These are phyloP conservation scores for Phytophthora pinifolia DNA, from an alignment of 352 stramenopile species.

Conservation along the genomic window DNA sequence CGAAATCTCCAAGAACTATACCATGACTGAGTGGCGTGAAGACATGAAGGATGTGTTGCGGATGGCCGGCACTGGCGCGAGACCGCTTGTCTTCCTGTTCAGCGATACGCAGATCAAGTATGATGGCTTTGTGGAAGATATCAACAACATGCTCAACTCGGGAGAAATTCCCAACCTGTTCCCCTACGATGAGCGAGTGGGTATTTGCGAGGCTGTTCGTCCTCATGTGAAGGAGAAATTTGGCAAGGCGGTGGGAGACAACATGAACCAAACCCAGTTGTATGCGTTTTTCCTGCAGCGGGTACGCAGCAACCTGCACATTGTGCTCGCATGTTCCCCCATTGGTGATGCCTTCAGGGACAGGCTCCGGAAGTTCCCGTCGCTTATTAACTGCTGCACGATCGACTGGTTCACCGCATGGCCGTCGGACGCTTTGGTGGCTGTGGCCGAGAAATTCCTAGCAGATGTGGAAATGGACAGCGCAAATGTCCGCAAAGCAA, in stretches of 20 bases:
- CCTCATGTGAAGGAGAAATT: conserved; percentile 92
- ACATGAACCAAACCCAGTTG: conserved; percentile 90
- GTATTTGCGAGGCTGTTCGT: conserved; percentile 89
- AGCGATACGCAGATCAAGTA: conserved; percentile 96
- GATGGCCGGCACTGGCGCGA: conserved; percentile 81
- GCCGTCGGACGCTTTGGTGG: conserved; percentile 91
- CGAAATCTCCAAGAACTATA: conserved; percentile 96
- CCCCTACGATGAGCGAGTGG: conserved; percentile 90
- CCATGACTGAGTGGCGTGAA: conserved; percentile 93
- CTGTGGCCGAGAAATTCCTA: conserved; percentile 93
- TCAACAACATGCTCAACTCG: conserved; percentile 97
- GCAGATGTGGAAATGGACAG: conserved; percentile 89
- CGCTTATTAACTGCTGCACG: conserved; percentile 97
- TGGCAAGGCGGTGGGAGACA: conserved; percentile 88
- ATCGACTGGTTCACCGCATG: conserved; percentile 97
- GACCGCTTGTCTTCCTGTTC: conserved; percentile 93
- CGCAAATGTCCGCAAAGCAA: conserved; percentile 59
- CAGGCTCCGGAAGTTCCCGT: conserved; percentile 93
- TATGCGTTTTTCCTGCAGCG: conserved; percentile 94
- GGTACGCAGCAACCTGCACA: conserved; percentile 91
- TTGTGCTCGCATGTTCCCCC: conserved; percentile 93
- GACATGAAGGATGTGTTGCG: conserved; percentile 94
- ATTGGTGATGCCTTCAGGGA: conserved; percentile 95
- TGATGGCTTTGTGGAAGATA: conserved; percentile 95
- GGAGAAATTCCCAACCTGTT: conserved; percentile 96